A percentile compares a stretch with the other conserved stretches of the same genome.
Evolutionary conservation across 1,139 yeast genomes (phyloP).

Genomic region (Blastobotrys arbuscula): DNA sequence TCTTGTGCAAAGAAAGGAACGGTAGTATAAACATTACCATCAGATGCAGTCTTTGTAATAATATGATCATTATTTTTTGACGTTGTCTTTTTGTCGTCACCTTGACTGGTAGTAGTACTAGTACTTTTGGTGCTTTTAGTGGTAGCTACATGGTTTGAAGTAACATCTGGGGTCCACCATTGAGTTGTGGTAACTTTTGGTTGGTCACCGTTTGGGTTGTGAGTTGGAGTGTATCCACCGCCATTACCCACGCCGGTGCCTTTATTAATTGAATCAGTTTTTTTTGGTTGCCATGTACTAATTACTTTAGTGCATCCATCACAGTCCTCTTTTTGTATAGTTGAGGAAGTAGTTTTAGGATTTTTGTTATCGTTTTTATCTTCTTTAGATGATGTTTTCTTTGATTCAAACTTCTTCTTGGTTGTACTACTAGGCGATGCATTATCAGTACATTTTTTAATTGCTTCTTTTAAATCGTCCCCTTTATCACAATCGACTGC

Average conservation of each 20-base stretch:
- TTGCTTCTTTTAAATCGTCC: constrained; percentile 2
- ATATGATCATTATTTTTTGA: neutral
- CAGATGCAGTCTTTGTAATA: neutral
- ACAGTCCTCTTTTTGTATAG: neutral
- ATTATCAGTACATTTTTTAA: neutral
- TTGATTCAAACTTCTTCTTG: neutral
- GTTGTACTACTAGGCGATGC: neutral
- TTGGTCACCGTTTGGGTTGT: neutral
- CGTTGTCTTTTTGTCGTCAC: neutral
- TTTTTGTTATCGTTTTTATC: neutral
- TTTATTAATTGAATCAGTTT: constrained; percentile 1
- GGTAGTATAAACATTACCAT: constrained; percentile 4
- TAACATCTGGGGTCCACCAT: constrained; percentile 3
- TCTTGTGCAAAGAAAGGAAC: constrained; percentile 6
- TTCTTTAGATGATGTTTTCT: neutral
- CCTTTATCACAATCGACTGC: constrained; percentile 1
- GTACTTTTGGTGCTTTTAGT: neutral
- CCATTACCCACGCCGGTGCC: constrained; percentile 5
- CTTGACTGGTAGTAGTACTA: too few relatives aligned
- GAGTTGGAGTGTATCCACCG: constrained; percentile 7
- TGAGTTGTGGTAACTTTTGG: neutral
- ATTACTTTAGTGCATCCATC: neutral
- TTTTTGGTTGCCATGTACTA: neutral
- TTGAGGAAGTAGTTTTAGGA: neutral
- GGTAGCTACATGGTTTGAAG: neutral